These are phyloP conservation scores for Schwanniomyces vanrijiae DNA, from an alignment of 805 yeast species.

Conservation along the genomic window DNA sequence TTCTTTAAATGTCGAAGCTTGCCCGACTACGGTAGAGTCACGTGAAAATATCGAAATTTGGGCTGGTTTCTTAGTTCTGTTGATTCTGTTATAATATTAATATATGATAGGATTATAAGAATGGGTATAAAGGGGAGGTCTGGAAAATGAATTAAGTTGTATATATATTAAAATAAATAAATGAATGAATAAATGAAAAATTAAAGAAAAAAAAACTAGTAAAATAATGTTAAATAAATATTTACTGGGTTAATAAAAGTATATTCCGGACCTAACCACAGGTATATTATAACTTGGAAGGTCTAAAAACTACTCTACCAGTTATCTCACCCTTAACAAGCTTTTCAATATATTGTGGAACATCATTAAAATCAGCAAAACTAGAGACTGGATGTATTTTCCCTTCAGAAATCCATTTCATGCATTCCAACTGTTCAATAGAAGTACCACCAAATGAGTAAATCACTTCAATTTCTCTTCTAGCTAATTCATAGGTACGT, in stretches of 20 bases:
- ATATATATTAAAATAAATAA: no score
- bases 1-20: neutral
- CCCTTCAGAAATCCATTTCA: slow-evolving; percentile 43
- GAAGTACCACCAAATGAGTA: slow-evolving; percentile 48
- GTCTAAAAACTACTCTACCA: slow-evolving; percentile 44
- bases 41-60: neutral
- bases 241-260: no score
- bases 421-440: slow-evolving; percentile 40
- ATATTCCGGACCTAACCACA: no score
- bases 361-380: slow-evolving; percentile 28
- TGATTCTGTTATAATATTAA: no score
- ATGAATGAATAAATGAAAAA: no score
- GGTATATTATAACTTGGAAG: slow-evolving; percentile 12
- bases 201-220: no score
- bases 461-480: slow-evolving; percentile 39
- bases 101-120: neutral
- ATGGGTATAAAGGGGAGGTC: no score
- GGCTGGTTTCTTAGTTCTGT: neutral
- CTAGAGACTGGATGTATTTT: slow-evolving; percentile 36
- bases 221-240: no score
- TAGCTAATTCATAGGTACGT: slow-evolving; percentile 35
- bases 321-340: slow-evolving; percentile 37
- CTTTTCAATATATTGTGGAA: slow-evolving; percentile 35
- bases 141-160: no score
- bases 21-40: neutral